These are phyloP conservation scores for Cytospora mali DNA, from an alignment of 2,329 filamentous ascomycete genomes.

Conservation along the genomic window DNA sequence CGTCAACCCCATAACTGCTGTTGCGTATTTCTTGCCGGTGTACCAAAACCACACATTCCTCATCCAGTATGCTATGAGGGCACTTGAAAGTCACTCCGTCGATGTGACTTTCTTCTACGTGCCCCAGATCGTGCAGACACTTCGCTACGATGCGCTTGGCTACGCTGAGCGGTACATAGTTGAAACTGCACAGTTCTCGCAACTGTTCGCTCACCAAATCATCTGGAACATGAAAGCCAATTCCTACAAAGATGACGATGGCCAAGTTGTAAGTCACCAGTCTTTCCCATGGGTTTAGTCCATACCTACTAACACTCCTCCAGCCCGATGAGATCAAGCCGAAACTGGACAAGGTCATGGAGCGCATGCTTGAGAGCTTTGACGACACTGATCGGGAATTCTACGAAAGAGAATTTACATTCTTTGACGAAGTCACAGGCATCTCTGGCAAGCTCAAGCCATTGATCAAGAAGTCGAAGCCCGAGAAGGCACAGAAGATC, in stretches of 20 bases:
- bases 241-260: conserved; percentile 95
- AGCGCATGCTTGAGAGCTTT: conserved; percentile 81
- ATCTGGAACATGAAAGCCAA: conserved; percentile 99
- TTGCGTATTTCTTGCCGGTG: conserved; percentile 88
- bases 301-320: conserved; percentile 30
- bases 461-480: conserved; percentile 86
- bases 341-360: conserved; percentile 87
- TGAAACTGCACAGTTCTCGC: conserved; percentile 96
- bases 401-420: conserved; percentile 93
- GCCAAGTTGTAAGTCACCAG: conserved; percentile 62
- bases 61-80: conserved; percentile 94
- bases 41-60: conserved; percentile 92
- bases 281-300: neutral
- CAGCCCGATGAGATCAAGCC: conserved; percentile 91
- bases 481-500: conserved; percentile 98
- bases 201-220: conserved; percentile 97
- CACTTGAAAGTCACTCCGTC: conserved; percentile 90
- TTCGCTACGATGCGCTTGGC: conserved; percentile 89
- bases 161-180: conserved; percentile 97
- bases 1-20: conserved; percentile 88
- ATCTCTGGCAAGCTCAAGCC: conserved; percentile 96
- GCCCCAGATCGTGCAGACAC: conserved; percentile 92
- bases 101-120: conserved; percentile 99
- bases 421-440: conserved; percentile 94
- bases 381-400: conserved; percentile 77